phyloP scores from a whole-genome alignment of 306 rosid genomes.

The Senna tora region DNA sequence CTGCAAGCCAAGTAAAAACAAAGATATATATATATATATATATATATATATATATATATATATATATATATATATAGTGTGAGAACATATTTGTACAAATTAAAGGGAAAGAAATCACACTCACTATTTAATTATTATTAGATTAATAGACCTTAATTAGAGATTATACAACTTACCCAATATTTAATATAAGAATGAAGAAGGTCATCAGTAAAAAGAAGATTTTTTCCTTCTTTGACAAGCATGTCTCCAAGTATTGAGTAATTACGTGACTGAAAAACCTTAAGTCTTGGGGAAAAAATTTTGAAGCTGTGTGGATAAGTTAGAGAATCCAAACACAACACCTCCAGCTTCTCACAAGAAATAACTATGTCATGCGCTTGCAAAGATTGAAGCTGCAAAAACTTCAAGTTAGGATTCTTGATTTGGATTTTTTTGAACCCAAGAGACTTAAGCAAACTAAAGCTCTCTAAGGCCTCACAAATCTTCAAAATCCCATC shows the following conservation, averaged over 20 bases:
- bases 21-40: background rate
- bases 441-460: background rate
- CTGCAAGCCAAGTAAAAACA: background rate
- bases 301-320: background rate
- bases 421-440: background rate
- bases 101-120: background rate
- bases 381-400: conserved; percentile 6
- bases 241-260: background rate
- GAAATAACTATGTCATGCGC: conserved; percentile 5
- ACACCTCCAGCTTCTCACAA: background rate
- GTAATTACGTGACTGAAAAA: background rate
- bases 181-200: background rate
- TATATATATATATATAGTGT: too few species aligned
- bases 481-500: conserved; percentile 18
- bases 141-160: too few species aligned
- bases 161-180: conserved; percentile 7
- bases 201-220: conserved; percentile 9
- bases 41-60: too few species aligned
- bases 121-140: too few species aligned
- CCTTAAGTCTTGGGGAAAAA: conserved; percentile 6
- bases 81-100: background rate
- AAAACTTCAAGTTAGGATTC: conserved; percentile 4
- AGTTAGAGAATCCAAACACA: conserved; percentile 18
- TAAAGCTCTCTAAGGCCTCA: background rate
- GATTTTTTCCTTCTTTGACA: background rate